Percentiles rank a stretch among this genome's conserved stretches.
Evolutionary conservation across 2,329 filamentous ascomycete genomes (phyloP).

Genomic region (Cadophora luteo-olivacea): DNA sequence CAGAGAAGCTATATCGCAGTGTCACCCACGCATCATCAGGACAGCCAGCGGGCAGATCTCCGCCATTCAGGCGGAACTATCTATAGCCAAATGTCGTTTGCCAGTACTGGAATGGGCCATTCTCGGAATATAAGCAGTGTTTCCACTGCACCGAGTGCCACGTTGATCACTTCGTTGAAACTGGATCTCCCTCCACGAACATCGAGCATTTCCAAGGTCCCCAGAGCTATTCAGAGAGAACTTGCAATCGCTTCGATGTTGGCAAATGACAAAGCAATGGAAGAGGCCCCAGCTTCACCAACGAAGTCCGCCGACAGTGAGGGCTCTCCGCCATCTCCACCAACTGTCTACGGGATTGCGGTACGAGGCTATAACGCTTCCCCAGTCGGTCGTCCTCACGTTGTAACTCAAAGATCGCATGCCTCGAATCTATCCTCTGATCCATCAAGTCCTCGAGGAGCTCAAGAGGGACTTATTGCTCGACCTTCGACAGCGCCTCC

Average conservation of each 20-base stretch:
- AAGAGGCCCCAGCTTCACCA: neutral
- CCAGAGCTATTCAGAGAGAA: conserved; percentile 21
- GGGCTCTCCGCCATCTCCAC: conserved; percentile 13
- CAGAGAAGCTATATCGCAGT: conserved; percentile 29
- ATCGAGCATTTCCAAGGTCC: conserved; percentile 31
- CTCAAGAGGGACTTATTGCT: neutral
- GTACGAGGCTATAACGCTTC: conserved; percentile 21
- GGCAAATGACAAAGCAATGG: conserved; percentile 12
- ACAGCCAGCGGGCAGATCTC: conserved; percentile 29
- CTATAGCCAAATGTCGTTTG: conserved; percentile 29
- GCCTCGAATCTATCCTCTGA: neutral
- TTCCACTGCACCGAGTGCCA: conserved; percentile 32
- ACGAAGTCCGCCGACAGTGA: neutral
- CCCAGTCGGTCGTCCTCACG: conserved; percentile 13
- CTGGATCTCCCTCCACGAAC: conserved; percentile 30
- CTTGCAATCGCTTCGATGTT: conserved; percentile 19
- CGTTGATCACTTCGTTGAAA: conserved; percentile 18
- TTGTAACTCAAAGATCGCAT: conserved; percentile 18
- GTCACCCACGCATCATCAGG: conserved; percentile 20
- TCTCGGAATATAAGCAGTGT: conserved; percentile 31
- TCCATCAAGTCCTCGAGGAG: neutral
- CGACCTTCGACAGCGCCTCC: conserved; percentile 19
- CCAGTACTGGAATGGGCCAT: conserved; percentile 20
- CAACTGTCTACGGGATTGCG: conserved; percentile 7
- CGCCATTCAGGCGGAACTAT: conserved; percentile 35